These are phyloP conservation scores for Pichia kluyveri DNA, from an alignment of 805 yeast species.

Conservation along the genomic window DNA sequence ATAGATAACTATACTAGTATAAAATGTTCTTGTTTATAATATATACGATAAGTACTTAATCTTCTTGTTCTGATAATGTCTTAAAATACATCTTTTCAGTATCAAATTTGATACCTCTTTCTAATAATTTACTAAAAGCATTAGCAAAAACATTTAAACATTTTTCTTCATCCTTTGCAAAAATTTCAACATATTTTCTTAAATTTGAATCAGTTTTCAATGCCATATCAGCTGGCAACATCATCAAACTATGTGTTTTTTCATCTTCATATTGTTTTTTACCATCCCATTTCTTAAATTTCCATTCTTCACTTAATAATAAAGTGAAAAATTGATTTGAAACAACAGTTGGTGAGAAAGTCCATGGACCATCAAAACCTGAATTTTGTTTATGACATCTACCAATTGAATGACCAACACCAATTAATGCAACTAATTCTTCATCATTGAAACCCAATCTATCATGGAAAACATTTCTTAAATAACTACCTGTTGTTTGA, in stretches of 20 bases:
- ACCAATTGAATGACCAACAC: conserved; percentile 40
- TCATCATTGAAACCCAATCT: conserved; percentile 40
- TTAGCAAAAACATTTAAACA: conserved; percentile 42
- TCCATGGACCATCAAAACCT: conserved; percentile 90
- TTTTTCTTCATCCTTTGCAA: conserved; percentile 39
- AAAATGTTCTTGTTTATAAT: too few relatives aligned
- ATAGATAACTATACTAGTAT: too few relatives aligned
- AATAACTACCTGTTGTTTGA: conserved; percentile 34
- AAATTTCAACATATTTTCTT: conserved; percentile 36
- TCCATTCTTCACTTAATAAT: conserved; percentile 49
- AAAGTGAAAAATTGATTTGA: conserved; percentile 65
- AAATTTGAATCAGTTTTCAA: conserved; percentile 38
- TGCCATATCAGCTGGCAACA: conserved; percentile 52
- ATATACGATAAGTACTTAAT: background rate
- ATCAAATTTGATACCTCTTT: conserved; percentile 61
- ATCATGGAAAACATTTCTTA: conserved; percentile 32
- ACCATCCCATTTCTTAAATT: conserved; percentile 48
- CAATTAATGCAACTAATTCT: conserved; percentile 38
- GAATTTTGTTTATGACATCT: conserved; percentile 45
- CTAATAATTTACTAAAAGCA: conserved; percentile 44
- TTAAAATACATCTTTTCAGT: conserved; percentile 40
- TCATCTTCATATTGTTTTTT: conserved; percentile 56
- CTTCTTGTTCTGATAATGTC: conserved; percentile 63
- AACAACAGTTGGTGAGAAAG: conserved; percentile 66
- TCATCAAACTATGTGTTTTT: conserved; percentile 45